Base-by-base conservation (phyloP, 169 alveolate species). In the Babesia ovata region DNA sequence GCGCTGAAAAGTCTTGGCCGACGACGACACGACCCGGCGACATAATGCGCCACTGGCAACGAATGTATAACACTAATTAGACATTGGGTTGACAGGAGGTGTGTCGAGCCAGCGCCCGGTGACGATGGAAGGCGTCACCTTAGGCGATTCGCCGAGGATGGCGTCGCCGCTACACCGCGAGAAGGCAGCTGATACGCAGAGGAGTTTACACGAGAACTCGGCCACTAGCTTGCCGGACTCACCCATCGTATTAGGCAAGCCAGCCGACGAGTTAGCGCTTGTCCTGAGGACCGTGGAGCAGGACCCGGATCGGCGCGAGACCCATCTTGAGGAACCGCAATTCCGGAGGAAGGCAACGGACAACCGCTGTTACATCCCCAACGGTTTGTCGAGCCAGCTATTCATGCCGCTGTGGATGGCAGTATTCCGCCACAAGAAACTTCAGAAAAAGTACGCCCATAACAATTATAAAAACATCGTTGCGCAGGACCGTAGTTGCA, bases 341-440 rank as follows among this genome's bases (percentile, higher is more conserved):
- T 9, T 6, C 36, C 42, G 14, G 56, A 65, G 50, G 12, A 26
- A 48, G 14, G 66, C 58, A 12, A 36, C 81, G 13, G 22, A 10
- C 12, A 57, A 45, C 21, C 60, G 21, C 1, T 46, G 72, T 36
- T 12, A 39, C 26, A 45, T 62, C 9, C 83, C 90, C 0, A 74
- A 50, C 42, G 88, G 88, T 8, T 73, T 81, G 19, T 28, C 49
- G 19, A 75, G 90, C 46, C 62, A 52, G 19, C 36, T 83, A 29
- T 75, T 83, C 72, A 46, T 22, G 26, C 90, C 90, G n/a, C 57
- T 83, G 24, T 58, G 75, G 74, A 44, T 14, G 62, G 90, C 90
- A 2, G 79, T 75, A 29, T 75, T 53, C 74, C 63, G 46, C 29
- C 86, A 75, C 17, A 66, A 53, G 53, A 46, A 36, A 24, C 69